These are phyloP conservation scores for Huntiella decipiens DNA, from an alignment of 2,329 filamentous ascomycete species.

Conservation along the genomic window DNA sequence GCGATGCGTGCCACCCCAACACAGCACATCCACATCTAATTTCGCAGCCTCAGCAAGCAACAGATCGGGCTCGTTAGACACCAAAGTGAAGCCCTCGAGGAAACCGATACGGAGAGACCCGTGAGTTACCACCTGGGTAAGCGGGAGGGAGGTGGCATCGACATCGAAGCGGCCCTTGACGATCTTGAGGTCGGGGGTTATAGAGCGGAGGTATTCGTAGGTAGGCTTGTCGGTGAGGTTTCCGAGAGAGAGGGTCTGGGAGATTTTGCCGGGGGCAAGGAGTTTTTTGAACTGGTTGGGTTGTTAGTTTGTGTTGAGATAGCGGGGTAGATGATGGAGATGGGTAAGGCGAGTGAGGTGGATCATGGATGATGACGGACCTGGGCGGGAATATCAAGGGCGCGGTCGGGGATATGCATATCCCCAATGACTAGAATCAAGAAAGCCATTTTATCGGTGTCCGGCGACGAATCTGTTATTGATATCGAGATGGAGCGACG, in stretches of 20 bases:
- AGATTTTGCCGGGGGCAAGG: conserved; percentile 65
- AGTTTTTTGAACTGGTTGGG: conserved; percentile 58
- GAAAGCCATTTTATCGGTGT: conserved; percentile 50
- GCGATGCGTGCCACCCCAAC: conserved; percentile 48
- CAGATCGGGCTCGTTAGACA: conserved; percentile 46
- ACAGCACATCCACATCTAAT: conserved; percentile 49
- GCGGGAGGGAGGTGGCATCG: conserved; percentile 44
- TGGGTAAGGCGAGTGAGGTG: neutral
- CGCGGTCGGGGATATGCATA: conserved; percentile 82
- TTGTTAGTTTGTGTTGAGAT: neutral
- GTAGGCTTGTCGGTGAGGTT: conserved; percentile 65
- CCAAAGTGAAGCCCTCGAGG: conserved; percentile 48
- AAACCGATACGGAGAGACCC: conserved; percentile 47
- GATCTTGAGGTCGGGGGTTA: conserved; percentile 54
- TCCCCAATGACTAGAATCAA: conserved; percentile 84
- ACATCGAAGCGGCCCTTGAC: conserved; percentile 49
- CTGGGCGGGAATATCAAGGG: conserved; percentile 79
- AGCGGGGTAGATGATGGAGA: neutral
- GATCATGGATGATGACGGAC: conserved; percentile 25
- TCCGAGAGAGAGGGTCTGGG: conserved; percentile 61
- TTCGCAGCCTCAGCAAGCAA: conserved; percentile 49
- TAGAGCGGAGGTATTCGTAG: conserved; percentile 60
- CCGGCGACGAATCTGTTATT: no score
- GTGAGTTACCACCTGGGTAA: conserved; percentile 48
- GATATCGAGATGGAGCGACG: neutral